Evolutionary conservation across 805 yeast genomes (phyloP), one percentile per base, ranked within the genome.

Genomic region (Ogataea allantospora): DNA sequence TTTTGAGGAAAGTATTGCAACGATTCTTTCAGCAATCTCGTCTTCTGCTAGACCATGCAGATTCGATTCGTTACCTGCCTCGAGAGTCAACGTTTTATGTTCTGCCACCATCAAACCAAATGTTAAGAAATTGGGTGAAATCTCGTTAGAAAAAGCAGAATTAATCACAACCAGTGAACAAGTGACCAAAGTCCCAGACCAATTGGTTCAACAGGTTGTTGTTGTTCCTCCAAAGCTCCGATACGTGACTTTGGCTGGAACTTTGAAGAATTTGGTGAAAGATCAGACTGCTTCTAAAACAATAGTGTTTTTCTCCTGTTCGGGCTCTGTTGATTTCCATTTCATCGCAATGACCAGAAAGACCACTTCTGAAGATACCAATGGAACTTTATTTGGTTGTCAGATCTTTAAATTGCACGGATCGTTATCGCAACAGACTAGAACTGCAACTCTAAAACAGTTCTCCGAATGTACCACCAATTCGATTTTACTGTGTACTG

Each of bases 281-380:
- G 47, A 58, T 4, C 39, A 43, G 1, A 43, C 46, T 4, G 51
- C 46, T 5, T 49, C 75, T 2, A 74, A 85, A 46, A 78, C 88
- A 1, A 81, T 93, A 58, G 88, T 93, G 0, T 93, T 93, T 60
- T 74, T 89, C 47, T 84, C 96, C 10, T 91, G 99, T 65, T 80
- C 98, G 0, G 98, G 91, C 57, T 84, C 96, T n/a, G 98, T 95
- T 15, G 89, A 93, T 50, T 93, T 85, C 67, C 96, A 93, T 63
- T 88, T 79, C 60, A 74, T 77, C 30, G 83, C 79, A 0, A 78
- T 95, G 49, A 73, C 85, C 2, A 70, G 82, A 40, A 48, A 27
- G 34, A 30, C 20, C 34, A 30, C 34, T 30, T 38, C 35, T 11
- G 62, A 57, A 17, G 55, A 50, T 20, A 52, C 49, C 5, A 43